Percentiles rank a stretch among this genome's conserved stretches.
Conservation (phyloP, 495 filamentous ascomycete genomes). For the Trichocladium uniseriatum region DNA sequence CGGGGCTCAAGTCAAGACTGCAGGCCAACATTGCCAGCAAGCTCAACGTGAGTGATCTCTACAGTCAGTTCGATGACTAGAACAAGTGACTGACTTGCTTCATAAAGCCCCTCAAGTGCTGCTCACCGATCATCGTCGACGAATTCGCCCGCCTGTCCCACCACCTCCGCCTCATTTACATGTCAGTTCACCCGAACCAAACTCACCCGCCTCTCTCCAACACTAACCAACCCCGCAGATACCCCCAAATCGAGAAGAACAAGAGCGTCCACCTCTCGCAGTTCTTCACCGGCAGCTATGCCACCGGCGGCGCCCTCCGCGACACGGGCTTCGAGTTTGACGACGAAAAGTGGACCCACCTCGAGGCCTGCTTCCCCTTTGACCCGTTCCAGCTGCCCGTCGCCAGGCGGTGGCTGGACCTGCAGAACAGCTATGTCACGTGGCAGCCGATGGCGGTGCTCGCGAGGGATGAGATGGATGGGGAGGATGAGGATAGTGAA, state of each 20-base stretch:
- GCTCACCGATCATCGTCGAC: constrained; percentile 81
- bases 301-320: constrained; percentile 43
- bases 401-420: constrained; percentile 63
- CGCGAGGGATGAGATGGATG: constrained; percentile 37
- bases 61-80: too few species aligned
- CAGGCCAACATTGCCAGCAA: constrained; percentile 67
- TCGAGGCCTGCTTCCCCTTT: constrained; percentile 94
- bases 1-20: constrained; percentile 61
- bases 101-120: constrained; percentile 73
- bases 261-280: constrained; percentile 66
- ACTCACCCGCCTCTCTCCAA: not conserved
- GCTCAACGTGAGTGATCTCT: constrained; percentile 50
- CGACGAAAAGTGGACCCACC: constrained; percentile 61
- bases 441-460: constrained; percentile 75
- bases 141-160: constrained; percentile 82
- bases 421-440: constrained; percentile 72
- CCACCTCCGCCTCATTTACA: constrained; percentile 77
- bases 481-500: constrained; percentile 41
- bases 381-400: constrained; percentile 85
- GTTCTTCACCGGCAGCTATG: constrained; percentile 39
- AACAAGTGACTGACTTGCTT: too few species aligned
- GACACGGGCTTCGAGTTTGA: constrained; percentile 55
- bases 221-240: constrained; percentile 22
- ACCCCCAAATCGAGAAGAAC: constrained; percentile 79
- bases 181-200: constrained; percentile 26